Percentiles rank a stretch among this genome's conserved stretches.
Evolutionary conservation across 768 basidiomycete species (phyloP).

Genomic region (Rhizopogon roseolus): DNA sequence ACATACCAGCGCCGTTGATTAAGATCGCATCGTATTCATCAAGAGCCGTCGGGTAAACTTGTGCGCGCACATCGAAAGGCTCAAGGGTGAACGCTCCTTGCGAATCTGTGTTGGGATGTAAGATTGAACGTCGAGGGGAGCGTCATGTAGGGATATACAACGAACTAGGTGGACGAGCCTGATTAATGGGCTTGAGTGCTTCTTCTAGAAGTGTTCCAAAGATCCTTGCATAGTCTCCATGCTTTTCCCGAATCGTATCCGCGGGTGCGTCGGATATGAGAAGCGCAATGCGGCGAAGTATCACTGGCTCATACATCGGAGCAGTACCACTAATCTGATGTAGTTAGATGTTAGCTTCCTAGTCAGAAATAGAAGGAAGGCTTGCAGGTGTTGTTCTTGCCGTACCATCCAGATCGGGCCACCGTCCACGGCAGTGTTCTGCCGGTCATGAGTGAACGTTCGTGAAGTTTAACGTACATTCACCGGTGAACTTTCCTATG

Average conservation of each 20-base stretch:
- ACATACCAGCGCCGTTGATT: conserved; percentile 79
- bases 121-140: background rate
- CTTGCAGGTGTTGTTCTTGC: too few relatives aligned
- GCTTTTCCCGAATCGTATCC: conserved; percentile 34
- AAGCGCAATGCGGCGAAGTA: conserved; percentile 35
- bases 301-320: background rate
- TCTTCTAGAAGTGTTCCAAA: conserved; percentile 42
- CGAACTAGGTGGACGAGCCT: conserved; percentile 7
- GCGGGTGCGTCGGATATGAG: conserved; percentile 61
- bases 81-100: conserved; percentile 48
- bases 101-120: background rate
- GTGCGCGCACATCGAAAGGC: conserved; percentile 61
- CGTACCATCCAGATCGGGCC: too few relatives aligned
- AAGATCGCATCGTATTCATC: conserved; percentile 64
- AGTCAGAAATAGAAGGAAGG: too few relatives aligned
- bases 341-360: too few relatives aligned
- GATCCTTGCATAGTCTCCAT: conserved; percentile 57
- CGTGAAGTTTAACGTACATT: too few relatives aligned
- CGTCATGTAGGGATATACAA: background rate
- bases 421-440: too few relatives aligned
- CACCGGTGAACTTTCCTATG: too few relatives aligned
- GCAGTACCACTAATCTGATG: too few relatives aligned
- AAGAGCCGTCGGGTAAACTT: conserved; percentile 53
- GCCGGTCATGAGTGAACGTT: too few relatives aligned
- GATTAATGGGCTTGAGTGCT: conserved; percentile 19